Evolutionary conservation across 2,329 filamentous ascomycete species (phyloP), one percentile per base, ranked within the genome.

Genomic region (Aspergillus ochraceoroseus): DNA sequence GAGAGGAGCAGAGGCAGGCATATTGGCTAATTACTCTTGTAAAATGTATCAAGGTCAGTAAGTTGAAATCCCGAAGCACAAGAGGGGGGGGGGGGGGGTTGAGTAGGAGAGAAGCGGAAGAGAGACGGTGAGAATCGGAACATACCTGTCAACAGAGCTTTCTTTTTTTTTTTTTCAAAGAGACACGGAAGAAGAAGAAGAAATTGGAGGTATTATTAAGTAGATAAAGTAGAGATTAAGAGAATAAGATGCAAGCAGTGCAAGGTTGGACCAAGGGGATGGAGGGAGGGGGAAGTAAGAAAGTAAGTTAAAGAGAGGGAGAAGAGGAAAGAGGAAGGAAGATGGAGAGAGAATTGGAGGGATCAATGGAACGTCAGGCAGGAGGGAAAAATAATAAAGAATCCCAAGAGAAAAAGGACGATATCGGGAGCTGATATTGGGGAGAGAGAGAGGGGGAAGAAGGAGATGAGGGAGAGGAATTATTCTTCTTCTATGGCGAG

Each of bases 1-100:
- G 40, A 71, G 58, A 56, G 71, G 63, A 61, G 69, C 64, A 56
- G 71, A 61, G 52, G 72, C 66, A 68, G 77, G 70, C 75, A 83
- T 83, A 62, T 61, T 71, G 66, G 62, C 52, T 52, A 48, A 48
- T 41, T 38, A 51, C 46, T 49, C 46, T 52, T 18, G 41, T 29
- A 13, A 43, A 25, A 27, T 25, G 14, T 29, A 17, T 15, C 32
- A 7, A 26, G 17, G 44, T 48, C 20, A 53, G 43, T 44, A 11
- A 27, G 20, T 7, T 22, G 18, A 30, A 22, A 23, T 12, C 26
- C n/a, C n/a, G n/a, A n/a, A n/a, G n/a, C n/a, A n/a, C n/a, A n/a
- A n/a, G n/a, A n/a, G n/a, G n/a, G n/a, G n/a, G n/a, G n/a, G n/a
- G n/a, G n/a, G 20, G 20, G 9, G 20, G 20, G 20, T 22, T 9